Conservation (phyloP, 1,284 basidiomycete species). For the Melampsora larici-populina region DNA sequence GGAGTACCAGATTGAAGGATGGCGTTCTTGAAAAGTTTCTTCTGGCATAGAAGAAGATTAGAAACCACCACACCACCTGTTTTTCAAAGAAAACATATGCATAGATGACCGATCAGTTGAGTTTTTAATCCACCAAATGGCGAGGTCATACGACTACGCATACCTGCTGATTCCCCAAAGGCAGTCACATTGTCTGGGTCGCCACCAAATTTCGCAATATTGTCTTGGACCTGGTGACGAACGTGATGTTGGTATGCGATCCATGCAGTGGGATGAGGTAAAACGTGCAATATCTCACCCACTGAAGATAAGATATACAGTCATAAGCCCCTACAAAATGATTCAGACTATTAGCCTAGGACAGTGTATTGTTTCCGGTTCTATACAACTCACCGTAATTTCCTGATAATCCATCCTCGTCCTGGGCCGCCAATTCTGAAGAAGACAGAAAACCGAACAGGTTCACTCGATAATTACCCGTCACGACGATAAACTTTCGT, state of each 20-base stretch:
- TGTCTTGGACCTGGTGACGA: constrained; percentile 29
- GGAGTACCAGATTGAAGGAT: constrained; percentile 38
- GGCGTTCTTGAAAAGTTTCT: constrained; percentile 38
- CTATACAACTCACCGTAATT: constrained; percentile 35
- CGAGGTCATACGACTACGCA: not conserved
- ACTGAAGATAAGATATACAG: constrained; percentile 38
- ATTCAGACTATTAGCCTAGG: not conserved
- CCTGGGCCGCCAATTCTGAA: constrained; percentile 25
- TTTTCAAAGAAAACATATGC: not conserved
- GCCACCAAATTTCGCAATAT: constrained; percentile 34
- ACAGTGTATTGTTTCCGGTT: not conserved
- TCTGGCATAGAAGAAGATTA: constrained; percentile 18
- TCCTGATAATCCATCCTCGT: constrained; percentile 30
- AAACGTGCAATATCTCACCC: constrained; percentile 10
- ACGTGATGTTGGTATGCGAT: no score
- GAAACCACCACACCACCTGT: constrained; percentile 29
- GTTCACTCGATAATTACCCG: constrained; percentile 30
- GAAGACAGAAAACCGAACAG: constrained; percentile 34
- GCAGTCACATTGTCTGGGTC: constrained; percentile 39
- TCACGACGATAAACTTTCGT: constrained; percentile 39
- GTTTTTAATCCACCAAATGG: not conserved
- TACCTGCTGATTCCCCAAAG: constrained; percentile 42
- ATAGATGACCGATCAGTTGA: not conserved
- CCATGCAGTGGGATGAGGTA: not conserved
- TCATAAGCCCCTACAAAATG: constrained; percentile 27